These are phyloP conservation scores for Babesia gibsoni DNA, from an alignment of 169 alveolate genomes.

Conservation along the genomic window DNA sequence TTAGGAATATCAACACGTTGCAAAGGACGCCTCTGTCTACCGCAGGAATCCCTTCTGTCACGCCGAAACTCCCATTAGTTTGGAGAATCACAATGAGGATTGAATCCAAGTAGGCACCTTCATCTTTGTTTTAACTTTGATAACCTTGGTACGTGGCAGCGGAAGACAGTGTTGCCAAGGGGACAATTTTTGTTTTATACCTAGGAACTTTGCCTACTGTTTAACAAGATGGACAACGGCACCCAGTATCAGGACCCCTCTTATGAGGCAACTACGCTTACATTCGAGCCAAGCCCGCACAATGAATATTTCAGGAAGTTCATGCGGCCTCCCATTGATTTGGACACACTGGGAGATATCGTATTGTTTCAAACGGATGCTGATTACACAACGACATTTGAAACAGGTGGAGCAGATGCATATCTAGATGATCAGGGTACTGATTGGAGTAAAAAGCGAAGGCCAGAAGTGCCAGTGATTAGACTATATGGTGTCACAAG, in stretches of 20 bases:
- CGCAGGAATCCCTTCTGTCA: too few species aligned
- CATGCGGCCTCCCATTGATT: constrained; percentile 4
- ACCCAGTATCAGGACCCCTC: constrained; percentile 23
- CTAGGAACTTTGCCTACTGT: too few species aligned
- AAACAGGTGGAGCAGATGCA: background rate
- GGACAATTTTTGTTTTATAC: too few species aligned
- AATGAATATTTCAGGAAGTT: background rate
- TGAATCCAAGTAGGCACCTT: too few species aligned
- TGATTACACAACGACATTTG: constrained; percentile 41
- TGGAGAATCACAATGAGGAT: too few species aligned
- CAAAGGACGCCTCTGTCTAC: too few species aligned
- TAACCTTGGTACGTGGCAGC: too few species aligned
- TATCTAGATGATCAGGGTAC: background rate
- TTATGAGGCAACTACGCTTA: background rate
- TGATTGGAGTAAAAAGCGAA: background rate
- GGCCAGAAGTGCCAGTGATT: constrained; percentile 58
- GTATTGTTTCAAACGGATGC: constrained; percentile 62
- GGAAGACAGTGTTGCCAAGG: too few species aligned
- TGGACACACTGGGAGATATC: background rate
- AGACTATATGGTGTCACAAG: constrained; percentile 67
- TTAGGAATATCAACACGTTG: too few species aligned
- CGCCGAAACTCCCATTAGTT: too few species aligned
- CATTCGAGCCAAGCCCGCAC: background rate
- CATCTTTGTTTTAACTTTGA: too few species aligned
- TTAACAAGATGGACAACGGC: background rate